Percentiles rank a stretch among this genome's conserved stretches.
Conservation (phyloP, 2,329 filamentous ascomycete genomes). For the Cladosporium austrohemisphaericum region DNA sequence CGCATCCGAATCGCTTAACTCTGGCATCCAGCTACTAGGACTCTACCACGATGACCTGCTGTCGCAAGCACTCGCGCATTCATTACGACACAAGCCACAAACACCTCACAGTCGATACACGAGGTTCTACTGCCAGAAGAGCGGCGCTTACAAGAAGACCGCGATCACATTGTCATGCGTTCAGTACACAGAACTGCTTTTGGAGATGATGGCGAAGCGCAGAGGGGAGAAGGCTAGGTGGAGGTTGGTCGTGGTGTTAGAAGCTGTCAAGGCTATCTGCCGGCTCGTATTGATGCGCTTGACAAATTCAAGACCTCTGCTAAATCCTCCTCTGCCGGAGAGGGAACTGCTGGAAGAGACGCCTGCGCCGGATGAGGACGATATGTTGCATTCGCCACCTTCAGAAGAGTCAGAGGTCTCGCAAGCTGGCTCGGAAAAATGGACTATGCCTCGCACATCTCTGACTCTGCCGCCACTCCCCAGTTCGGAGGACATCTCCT, state of each 20-base stretch:
- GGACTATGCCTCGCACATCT: constrained; percentile 93
- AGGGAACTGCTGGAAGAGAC: constrained; percentile 64
- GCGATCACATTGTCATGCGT: constrained; percentile 83
- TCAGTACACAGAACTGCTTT: constrained; percentile 91
- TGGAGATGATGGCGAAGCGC: constrained; percentile 93
- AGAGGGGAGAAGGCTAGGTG: constrained; percentile 77
- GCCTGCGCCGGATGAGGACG: constrained; percentile 29
- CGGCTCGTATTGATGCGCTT: constrained; percentile 74
- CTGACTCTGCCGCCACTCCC: constrained; percentile 80
- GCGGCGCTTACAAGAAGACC: constrained; percentile 71
- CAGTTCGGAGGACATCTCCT: constrained; percentile 74
- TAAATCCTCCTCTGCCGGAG: constrained; percentile 81
- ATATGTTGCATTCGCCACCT: constrained; percentile 44
- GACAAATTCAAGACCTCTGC: constrained; percentile 75
- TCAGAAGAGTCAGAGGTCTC: constrained; percentile 34
- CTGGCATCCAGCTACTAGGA: constrained; percentile 81
- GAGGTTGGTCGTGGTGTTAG: constrained; percentile 80
- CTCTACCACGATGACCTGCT: constrained; percentile 91
- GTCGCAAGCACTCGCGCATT: constrained; percentile 56
- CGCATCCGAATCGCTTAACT: constrained; percentile 79
- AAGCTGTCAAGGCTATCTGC: constrained; percentile 82
- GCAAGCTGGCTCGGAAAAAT: constrained; percentile 49
- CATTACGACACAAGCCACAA: constrained; percentile 45
- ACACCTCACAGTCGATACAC: constrained; percentile 62
- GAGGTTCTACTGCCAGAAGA: constrained; percentile 59